These are phyloP conservation scores for Globisporangium parvum DNA, from an alignment of 352 stramenopile genomes.

Conservation along the genomic window DNA sequence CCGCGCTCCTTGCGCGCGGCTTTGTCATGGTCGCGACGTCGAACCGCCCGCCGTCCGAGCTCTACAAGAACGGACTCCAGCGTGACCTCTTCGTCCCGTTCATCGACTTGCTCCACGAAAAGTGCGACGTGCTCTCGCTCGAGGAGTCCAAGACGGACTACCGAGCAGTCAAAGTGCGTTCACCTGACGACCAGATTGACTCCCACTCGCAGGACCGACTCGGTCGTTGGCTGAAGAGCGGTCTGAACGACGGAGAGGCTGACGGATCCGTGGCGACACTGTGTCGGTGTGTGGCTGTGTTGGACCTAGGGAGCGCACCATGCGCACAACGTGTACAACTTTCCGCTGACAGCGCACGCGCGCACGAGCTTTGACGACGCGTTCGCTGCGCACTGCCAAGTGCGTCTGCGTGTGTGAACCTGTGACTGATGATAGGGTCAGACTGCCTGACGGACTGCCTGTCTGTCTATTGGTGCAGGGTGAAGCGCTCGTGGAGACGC, in stretches of 20 bases:
- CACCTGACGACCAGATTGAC: not conserved
- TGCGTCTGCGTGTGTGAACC: slow-evolving; percentile 15
- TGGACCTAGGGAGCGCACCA: slow-evolving; percentile 29
- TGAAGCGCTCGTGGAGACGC: slow-evolving; percentile 38
- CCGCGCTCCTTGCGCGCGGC: slow-evolving; percentile 81
- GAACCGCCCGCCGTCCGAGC: slow-evolving; percentile 89
- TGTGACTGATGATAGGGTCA: not conserved
- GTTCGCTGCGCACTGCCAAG: slow-evolving; percentile 51
- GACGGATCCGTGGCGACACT: not conserved
- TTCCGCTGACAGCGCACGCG: slow-evolving; percentile 38
- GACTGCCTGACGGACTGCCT: not conserved
- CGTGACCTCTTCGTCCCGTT: slow-evolving; percentile 95
- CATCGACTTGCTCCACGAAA: slow-evolving; percentile 88
- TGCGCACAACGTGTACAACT: slow-evolving; percentile 70
- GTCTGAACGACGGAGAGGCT: not conserved
- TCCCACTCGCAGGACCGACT: not conserved
- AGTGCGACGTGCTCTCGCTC: slow-evolving; percentile 82
- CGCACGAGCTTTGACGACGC: slow-evolving; percentile 59
- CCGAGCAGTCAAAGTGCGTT: slow-evolving; percentile 52
- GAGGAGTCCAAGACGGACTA: slow-evolving; percentile 81
- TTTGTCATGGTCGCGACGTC: slow-evolving; percentile 96
- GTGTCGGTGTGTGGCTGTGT: no score
- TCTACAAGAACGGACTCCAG: slow-evolving; percentile 97
- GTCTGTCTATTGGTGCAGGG: slow-evolving; percentile 14
- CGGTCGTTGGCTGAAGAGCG: no score